Percentiles rank a stretch among this genome's conserved stretches.
phyloP scores from a whole-genome alignment of 192 early-diverging fungal genomes.

The Linnemannia zychae region DNA sequence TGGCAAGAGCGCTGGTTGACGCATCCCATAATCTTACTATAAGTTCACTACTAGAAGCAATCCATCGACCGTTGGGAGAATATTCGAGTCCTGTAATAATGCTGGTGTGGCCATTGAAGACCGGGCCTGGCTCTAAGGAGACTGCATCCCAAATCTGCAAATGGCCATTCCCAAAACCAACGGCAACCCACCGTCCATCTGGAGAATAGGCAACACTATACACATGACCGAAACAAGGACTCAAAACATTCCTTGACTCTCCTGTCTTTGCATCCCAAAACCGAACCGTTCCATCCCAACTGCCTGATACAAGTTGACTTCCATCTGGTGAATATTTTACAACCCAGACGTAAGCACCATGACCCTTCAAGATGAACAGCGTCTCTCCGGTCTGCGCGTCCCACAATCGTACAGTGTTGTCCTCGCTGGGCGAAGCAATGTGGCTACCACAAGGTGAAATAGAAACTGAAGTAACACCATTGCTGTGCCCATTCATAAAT shows the following conservation, averaged over 20 bases:
- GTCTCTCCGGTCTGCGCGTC: neutral
- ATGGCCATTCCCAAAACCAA: neutral
- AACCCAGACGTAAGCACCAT: neutral
- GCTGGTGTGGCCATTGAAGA: neutral
- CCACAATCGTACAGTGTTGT: neutral
- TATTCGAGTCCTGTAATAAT: neutral
- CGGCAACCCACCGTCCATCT: neutral
- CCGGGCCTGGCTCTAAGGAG: neutral
- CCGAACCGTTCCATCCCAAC: neutral
- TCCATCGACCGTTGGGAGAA: neutral
- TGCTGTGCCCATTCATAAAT: neutral
- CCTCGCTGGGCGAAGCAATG: neutral
- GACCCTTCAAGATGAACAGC: neutral
- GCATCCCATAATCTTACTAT: neutral
- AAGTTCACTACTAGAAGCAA: neutral
- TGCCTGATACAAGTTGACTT: neutral
- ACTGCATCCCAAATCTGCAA: slow-evolving; percentile 1
- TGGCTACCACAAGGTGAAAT: neutral
- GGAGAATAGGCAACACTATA: neutral
- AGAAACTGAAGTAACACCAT: neutral
- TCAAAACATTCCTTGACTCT: neutral
- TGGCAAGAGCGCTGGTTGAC: neutral
- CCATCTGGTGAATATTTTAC: slow-evolving; percentile 6
- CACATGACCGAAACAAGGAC: neutral
- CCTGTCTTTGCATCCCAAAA: neutral